phyloP scores from a whole-genome alignment of 495 filamentous ascomycete genomes.

The Letharia lupina region DNA sequence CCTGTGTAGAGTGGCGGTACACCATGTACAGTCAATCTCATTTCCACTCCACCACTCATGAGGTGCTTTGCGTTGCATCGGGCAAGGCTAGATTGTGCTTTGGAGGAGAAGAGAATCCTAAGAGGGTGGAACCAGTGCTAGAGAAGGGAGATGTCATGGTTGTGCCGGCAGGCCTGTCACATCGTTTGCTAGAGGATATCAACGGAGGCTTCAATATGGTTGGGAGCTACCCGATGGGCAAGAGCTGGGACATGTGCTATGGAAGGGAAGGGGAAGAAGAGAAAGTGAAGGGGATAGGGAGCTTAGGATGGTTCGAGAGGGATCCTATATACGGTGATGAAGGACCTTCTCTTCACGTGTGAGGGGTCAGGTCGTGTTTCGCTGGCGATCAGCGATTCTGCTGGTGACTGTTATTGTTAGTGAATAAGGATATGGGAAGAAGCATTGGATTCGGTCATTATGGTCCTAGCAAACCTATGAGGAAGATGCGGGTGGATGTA shows the following conservation, averaged over 20 bases:
- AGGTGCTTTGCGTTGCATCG: conserved; percentile 51
- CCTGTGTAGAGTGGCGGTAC: conserved; percentile 45
- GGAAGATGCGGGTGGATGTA: background rate
- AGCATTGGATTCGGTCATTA: background rate
- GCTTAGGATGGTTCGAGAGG: conserved; percentile 46
- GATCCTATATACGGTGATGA: conserved; percentile 54
- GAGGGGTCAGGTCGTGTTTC: background rate
- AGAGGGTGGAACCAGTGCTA: conserved; percentile 46
- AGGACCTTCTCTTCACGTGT: conserved; percentile 43
- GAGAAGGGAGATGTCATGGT: conserved; percentile 55
- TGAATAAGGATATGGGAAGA: background rate
- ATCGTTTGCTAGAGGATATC: conserved; percentile 52
- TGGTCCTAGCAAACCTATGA: background rate
- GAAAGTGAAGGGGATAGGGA: conserved; percentile 39
- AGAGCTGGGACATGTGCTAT: conserved; percentile 64
- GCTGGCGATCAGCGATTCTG: background rate
- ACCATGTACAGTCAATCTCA: conserved; percentile 58
- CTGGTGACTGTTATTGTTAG: background rate
- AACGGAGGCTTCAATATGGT: conserved; percentile 55
- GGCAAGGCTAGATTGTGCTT: conserved; percentile 58
- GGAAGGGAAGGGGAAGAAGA: conserved; percentile 46
- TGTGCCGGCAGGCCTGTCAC: conserved; percentile 57
- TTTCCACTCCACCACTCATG: conserved; percentile 60
- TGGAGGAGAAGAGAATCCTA: conserved; percentile 54
- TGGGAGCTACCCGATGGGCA: conserved; percentile 51